phyloP scores from a whole-genome alignment of 2,329 filamentous ascomycete genomes.

The Tolypocladium inflatum region DNA sequence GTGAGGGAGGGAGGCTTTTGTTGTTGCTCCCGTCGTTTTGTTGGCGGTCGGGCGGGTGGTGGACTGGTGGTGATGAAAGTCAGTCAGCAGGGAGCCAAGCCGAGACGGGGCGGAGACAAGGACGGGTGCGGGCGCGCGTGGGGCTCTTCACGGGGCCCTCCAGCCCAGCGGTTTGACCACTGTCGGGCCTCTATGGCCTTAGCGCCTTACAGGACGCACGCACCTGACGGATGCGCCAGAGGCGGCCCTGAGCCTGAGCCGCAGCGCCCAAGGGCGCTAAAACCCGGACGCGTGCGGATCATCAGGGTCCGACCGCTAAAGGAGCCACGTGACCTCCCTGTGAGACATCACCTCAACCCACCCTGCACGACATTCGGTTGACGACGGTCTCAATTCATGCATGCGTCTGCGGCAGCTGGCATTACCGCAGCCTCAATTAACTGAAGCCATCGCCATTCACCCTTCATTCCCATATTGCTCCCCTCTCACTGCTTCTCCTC shows the following conservation, averaged over 20 bases:
- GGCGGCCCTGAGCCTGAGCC: not conserved
- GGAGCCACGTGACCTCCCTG: not conserved
- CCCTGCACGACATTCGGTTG: not conserved
- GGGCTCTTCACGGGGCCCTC: not conserved
- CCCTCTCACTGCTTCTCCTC: slow-evolving; percentile 29
- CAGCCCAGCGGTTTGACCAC: not conserved
- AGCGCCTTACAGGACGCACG: not conserved
- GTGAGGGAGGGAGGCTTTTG: not conserved
- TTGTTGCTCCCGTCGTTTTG: not conserved
- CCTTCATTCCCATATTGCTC: too few species aligned
- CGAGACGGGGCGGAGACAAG: not conserved
- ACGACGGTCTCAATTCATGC: not conserved
- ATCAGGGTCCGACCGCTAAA: not conserved
- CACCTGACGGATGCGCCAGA: not conserved
- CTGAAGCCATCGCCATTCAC: too few species aligned
- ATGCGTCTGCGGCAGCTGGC: not conserved
- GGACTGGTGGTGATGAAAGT: not conserved
- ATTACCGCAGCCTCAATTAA: too few species aligned
- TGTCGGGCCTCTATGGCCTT: not conserved
- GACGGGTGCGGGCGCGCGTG: not conserved
- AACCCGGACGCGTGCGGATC: not conserved
- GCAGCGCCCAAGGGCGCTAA: not conserved
- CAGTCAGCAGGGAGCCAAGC: not conserved
- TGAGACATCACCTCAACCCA: not conserved
- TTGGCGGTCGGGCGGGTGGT: not conserved